A percentile compares a stretch with the other conserved stretches of the same genome.
Evolutionary conservation across 441 rosid genomes (phyloP).

Genomic region (Erodium moschatum): DNA sequence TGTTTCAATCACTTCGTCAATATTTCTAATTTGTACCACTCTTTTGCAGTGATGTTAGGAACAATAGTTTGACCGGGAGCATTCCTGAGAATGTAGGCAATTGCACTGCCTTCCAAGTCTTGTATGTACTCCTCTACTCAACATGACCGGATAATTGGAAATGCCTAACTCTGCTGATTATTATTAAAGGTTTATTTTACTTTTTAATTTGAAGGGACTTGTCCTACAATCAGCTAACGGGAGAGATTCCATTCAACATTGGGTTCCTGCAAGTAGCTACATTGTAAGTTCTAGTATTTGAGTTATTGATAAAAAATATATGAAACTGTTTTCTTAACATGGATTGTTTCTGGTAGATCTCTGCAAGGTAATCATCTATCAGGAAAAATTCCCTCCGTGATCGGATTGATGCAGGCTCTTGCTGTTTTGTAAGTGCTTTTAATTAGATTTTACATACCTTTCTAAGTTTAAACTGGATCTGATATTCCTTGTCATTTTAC

Average conservation of each 20-base stretch:
- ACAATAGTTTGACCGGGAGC: constrained; percentile 66
- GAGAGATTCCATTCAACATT: constrained; percentile 77
- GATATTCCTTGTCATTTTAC: neutral
- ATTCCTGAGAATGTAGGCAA: constrained; percentile 85
- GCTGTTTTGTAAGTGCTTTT: constrained; percentile 67
- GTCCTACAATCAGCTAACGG: constrained; percentile 70
- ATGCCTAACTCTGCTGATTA: neutral
- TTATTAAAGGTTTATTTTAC: neutral
- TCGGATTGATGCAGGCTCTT: constrained; percentile 94
- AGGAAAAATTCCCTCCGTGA: constrained; percentile 75
- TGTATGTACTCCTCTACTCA: constrained; percentile 35
- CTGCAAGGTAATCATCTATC: constrained; percentile 78
- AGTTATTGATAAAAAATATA: neutral
- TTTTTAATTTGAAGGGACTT: constrained; percentile 44
- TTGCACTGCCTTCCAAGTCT: constrained; percentile 80
- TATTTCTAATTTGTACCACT: neutral
- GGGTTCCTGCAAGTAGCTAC: constrained; percentile 58
- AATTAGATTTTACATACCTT: neutral
- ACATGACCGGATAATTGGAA: neutral
- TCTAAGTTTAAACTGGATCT: neutral
- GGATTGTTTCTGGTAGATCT: constrained; percentile 38
- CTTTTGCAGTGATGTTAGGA: constrained; percentile 69
- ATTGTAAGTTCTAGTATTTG: constrained; percentile 39
- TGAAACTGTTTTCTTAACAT: neutral
- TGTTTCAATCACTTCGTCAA: neutral